Evolutionary conservation across 2,329 filamentous ascomycete species (phyloP), one percentile per base, ranked within the genome.

Genomic region (Pseudogymnoascus sp.): DNA sequence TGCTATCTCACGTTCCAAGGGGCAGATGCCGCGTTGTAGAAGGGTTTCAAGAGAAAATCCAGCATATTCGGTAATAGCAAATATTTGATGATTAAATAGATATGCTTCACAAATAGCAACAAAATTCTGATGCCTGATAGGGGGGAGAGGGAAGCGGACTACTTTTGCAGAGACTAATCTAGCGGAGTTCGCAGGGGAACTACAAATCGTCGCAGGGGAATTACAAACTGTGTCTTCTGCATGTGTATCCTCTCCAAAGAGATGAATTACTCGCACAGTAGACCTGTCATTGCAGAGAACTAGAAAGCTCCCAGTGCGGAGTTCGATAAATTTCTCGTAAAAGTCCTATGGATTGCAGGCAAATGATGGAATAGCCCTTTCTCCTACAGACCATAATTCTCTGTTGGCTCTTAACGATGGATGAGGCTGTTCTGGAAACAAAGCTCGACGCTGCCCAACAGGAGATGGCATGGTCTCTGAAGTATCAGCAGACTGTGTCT

Each of bases 261-360:
- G 10, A 5, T 14, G 3, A 37, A 37, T 37, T 14, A 5, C 11
- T 37, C 11, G 36, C 11, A 37, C 36, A 5, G 36, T 14, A 4
- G 36, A 14, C 11, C 36, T 37, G 14, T 59, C 28, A 62, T 59
- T 59, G 14, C 34, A 56, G 28, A 62, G 42, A 25, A 59, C 44
- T 34, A 62, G 61, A 25, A 25, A 25, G 21, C 6, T 25, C 34
- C 44, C 44, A 31, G 16, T 59, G 28, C 8, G n/a, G 31, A 28
- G 42, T 40, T 62, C 25, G 4, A 62, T 21, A 23, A 62, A 62
- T 44, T 18, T 34, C 40, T 62, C 61, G 28, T 59, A 62, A 37
- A 62, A 62, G 61, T 62, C 44, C 61, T 31, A 62, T 28, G 61
- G 44, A 50, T 28, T 56, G 36, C 44, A 59, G 23, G 2, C 59